phyloP scores from a whole-genome alignment of 2,329 filamentous ascomycete species.

The Penicillium griseofulvum region DNA sequence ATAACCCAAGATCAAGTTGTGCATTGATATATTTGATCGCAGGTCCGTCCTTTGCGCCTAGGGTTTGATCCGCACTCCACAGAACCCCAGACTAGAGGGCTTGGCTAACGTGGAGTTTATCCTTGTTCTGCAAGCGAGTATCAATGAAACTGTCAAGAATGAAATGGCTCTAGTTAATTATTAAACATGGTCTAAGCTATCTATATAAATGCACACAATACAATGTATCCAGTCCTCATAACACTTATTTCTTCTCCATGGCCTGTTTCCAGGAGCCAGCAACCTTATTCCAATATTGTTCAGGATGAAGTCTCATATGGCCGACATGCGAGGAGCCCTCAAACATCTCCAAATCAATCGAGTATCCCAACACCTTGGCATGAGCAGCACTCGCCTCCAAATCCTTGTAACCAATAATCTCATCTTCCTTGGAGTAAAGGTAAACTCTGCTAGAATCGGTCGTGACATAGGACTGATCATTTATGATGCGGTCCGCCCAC shows the following conservation, averaged over 20 bases:
- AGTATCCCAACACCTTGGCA: constrained; percentile 47
- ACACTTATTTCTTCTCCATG: constrained; percentile 4
- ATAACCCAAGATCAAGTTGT: not conserved
- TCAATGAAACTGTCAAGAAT: not conserved
- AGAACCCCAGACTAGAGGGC: not conserved
- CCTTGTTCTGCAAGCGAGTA: not conserved
- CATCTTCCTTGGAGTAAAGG: constrained; percentile 26
- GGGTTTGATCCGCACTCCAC: not conserved
- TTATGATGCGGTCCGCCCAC: constrained; percentile 21
- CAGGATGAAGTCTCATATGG: constrained; percentile 57
- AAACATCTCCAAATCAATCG: constrained; percentile 53
- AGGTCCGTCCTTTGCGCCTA: not conserved
- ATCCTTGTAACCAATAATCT: constrained; percentile 25
- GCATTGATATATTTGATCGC: not conserved
- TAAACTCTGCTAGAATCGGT: constrained; percentile 17
- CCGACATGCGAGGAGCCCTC: constrained; percentile 60
- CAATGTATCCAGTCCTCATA: not conserved
- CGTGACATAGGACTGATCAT: constrained; percentile 11
- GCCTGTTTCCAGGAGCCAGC: constrained; percentile 18
- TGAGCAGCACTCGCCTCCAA: constrained; percentile 22
- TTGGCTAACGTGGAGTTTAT: not conserved
- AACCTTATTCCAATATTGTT: constrained; percentile 55
- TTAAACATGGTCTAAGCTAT: not conserved
- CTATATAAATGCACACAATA: not conserved
- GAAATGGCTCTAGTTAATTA: not conserved